phyloP scores from a whole-genome alignment of 805 yeast species.

The Metschnikowia bowlesiae region DNA sequence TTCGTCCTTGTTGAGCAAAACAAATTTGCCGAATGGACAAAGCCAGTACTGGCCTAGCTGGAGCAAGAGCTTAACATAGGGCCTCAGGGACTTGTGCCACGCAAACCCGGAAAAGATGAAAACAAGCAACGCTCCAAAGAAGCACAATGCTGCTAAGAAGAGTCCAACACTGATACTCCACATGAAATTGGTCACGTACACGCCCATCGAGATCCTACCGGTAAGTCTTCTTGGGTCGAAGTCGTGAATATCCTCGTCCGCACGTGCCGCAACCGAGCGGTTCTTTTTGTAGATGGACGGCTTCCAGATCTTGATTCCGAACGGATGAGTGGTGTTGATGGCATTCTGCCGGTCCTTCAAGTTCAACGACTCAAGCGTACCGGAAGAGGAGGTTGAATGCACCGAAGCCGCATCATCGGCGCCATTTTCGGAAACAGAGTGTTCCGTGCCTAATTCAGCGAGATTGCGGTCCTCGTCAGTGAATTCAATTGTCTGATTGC shows the following conservation, averaged over 20 bases:
- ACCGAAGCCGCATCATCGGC: slow-evolving; percentile 24
- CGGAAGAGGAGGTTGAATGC: slow-evolving; percentile 28
- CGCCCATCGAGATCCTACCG: slow-evolving; percentile 55
- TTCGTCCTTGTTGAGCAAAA: slow-evolving; percentile 70
- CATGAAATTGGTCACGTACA: slow-evolving; percentile 59
- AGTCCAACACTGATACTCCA: slow-evolving; percentile 79
- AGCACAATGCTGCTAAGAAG: slow-evolving; percentile 50
- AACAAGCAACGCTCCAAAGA: slow-evolving; percentile 45
- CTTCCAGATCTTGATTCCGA: slow-evolving; percentile 98
- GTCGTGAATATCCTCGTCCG: slow-evolving; percentile 91
- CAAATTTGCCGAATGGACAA: slow-evolving; percentile 87
- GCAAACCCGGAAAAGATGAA: slow-evolving; percentile 38
- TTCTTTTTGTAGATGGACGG: slow-evolving; percentile 93
- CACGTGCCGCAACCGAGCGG: slow-evolving; percentile 86
- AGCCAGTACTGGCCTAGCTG: slow-evolving; percentile 67
- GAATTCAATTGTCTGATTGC: slow-evolving; percentile 6
- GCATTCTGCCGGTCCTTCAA: slow-evolving; percentile 92
- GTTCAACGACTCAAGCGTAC: slow-evolving; percentile 78
- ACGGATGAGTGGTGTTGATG: slow-evolving; percentile 93
- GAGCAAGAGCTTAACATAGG: slow-evolving; percentile 58
- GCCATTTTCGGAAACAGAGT: slow-evolving; percentile 7
- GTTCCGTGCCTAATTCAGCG: slow-evolving; percentile 13
- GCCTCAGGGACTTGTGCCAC: slow-evolving; percentile 47
- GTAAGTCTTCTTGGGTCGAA: slow-evolving; percentile 43
- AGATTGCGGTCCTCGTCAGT: slow-evolving; percentile 1